Conservation (phyloP, 768 basidiomycete species). For the Pleurotus eryngii region DNA sequence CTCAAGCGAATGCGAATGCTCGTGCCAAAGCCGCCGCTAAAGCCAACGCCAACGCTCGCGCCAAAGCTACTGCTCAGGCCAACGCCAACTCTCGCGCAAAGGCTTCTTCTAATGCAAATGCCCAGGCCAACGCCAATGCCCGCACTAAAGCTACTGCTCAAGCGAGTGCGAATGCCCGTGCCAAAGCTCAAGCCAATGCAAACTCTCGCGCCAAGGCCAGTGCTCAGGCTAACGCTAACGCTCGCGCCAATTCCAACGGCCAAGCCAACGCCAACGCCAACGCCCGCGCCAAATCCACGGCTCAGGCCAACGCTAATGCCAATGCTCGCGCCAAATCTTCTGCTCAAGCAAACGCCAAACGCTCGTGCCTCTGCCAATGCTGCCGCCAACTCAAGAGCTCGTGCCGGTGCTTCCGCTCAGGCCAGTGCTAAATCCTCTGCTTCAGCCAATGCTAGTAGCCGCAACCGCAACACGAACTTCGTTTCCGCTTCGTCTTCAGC, state of each 20-base stretch:
- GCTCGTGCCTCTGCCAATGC: not conserved
- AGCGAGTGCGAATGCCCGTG: not conserved
- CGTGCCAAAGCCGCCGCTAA: not conserved
- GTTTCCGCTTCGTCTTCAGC: conserved; percentile 3
- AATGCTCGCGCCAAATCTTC: not conserved
- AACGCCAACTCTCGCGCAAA: not conserved
- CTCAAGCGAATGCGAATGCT: not conserved
- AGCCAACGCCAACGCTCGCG: not conserved
- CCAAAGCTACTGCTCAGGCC: not conserved
- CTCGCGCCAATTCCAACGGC: not conserved
- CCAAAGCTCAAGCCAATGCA: too few species aligned
- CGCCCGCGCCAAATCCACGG: not conserved
- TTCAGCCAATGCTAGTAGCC: not conserved
- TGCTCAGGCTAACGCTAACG: not conserved
- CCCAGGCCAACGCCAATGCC: not conserved
- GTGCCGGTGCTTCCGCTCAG: too few species aligned
- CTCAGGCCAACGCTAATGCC: not conserved
- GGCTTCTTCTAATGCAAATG: not conserved
- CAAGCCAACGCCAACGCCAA: not conserved
- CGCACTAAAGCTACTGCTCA: not conserved
- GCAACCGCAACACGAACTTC: conserved; percentile 5
- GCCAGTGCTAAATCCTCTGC: too few species aligned
- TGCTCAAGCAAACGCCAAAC: not conserved
- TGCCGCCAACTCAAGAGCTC: too few species aligned
- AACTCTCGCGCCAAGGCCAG: too few species aligned